Evolutionary conservation across 495 filamentous ascomycete genomes (phyloP), one percentile per base, ranked within the genome.

Genomic region (Penicillium paradoxum): DNA sequence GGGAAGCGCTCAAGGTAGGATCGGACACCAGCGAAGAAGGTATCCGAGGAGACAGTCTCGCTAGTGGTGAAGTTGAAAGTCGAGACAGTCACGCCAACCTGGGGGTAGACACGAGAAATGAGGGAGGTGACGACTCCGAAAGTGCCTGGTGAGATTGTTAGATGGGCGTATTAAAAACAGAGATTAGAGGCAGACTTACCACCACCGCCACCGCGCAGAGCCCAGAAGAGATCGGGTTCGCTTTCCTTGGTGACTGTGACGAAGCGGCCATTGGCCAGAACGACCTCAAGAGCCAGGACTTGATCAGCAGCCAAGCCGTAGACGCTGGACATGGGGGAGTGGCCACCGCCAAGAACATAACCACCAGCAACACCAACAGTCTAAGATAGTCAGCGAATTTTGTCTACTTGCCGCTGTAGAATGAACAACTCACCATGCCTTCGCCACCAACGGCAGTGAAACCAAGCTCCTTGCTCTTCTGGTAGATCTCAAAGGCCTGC

Each of bases 171-270:
- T 29, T 3, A 22, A 6, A 8, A 27, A 27, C 24, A 27, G 24
- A 27, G 38, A 42, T 15, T 44, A 6, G 6, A 2, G 17, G 46
- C 9, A 10, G 7, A 51, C 46, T 6, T 52, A 62, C 15, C 47
- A 33, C 56, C 64, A 18, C 64, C 64, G 6, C 61, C 64, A 15
- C 64, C 64, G 32, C 47, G 47, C 29, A 83, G 60, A 18, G 77
- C 77, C 58, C 78, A 86, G 73, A 84, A 88, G 9, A 86, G 76
- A 37, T 87, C 84, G 0, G 77, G 53, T 51, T 86, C 73, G 30
- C 64, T 68, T 13, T 67, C 56, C 10, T 74, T 58, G 32, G 75
- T 78, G 8, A 79, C 80, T 0, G 75, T 83, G 3, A 76, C 65
- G 19, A 77, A 74, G 15, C 60, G 50, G 10, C 83, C 83, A 27